These are phyloP conservation scores for Termitomyces sp. DNA, from an alignment of 768 basidiomycete species.

Conservation along the genomic window DNA sequence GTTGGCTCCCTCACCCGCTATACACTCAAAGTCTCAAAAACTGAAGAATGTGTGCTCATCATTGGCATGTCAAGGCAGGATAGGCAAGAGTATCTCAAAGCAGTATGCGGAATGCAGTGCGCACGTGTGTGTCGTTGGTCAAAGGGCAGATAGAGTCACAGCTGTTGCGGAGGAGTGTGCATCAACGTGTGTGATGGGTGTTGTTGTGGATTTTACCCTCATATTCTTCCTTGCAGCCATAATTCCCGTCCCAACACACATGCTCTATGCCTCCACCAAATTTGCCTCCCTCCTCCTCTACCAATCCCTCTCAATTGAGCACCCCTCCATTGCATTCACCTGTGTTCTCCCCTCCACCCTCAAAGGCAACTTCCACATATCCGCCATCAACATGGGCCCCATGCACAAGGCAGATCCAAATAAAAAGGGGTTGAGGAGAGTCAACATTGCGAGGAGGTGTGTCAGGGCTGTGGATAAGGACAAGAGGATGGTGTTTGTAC, in stretches of 20 bases:
- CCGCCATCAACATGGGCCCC: constrained; percentile 61
- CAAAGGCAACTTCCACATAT: constrained; percentile 74
- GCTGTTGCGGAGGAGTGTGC: constrained; percentile 67
- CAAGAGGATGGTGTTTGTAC: constrained; percentile 60
- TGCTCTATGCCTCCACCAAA: constrained; percentile 84
- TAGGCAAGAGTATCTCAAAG: constrained; percentile 69
- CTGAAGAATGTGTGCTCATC: constrained; percentile 70
- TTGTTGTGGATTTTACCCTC: constrained; percentile 67
- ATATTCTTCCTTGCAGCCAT: constrained; percentile 76
- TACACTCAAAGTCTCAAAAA: constrained; percentile 6
- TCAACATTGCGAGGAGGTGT: constrained; percentile 56
- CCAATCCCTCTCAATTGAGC: constrained; percentile 77
- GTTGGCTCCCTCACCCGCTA: constrained; percentile 9
- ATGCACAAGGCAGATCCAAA: constrained; percentile 51
- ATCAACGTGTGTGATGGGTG: constrained; percentile 38
- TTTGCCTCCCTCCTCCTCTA: constrained; percentile 74
- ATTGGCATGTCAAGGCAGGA: constrained; percentile 83
- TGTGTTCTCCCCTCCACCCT: constrained; percentile 66
- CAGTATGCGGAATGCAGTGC: constrained; percentile 77
- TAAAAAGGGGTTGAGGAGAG: constrained; percentile 54
- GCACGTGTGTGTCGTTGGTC: constrained; percentile 68
- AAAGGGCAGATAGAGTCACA: constrained; percentile 51
- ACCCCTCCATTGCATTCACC: constrained; percentile 63
- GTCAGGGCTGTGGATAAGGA: constrained; percentile 56
- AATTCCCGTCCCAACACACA: constrained; percentile 82